Evolutionary conservation across 116 monocot genomes (phyloP), one percentile per base, ranked within the genome.

Genomic region (Papilionanthe hybrid): DNA sequence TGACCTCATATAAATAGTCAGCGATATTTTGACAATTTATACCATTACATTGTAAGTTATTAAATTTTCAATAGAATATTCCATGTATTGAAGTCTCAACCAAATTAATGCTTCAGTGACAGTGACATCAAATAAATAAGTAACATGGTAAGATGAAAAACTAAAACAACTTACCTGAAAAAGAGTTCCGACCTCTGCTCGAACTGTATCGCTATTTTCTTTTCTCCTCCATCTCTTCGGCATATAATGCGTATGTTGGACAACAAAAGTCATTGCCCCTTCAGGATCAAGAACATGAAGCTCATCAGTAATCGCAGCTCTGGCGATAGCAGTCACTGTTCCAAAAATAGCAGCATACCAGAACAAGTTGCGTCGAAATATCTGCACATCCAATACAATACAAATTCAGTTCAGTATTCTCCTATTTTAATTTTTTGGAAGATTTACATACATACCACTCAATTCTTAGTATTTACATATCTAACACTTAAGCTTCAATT

Each of bases 271-370:
- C 92, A 98, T 94, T 80, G 93, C 87, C 29, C 93, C 91, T 84
- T 89, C 86, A 28, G 91, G 87, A 83, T 98, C 91, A 86, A 90
- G 90, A 65, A 98, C 93, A 76, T 93, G 95, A 76, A 93, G 88
- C 19, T 98, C 98, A 86, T 94, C 91, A 67, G 85, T 63, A 32
- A 98, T 86, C 75, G 77, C 76, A 80, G 93, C 91, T 13, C 95
- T 86, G 83, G 93, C 91, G 57, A 98, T 83, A 75, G 98, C 95
- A 18, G 91, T 93, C 82, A 94, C 86, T 49, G 98, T 87, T 77
- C 93, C 93, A 85, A 98, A 93, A 37, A 98, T 86, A 79, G 93
- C 95, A 80, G 90, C 90, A 87, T 94, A 98, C 94, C 94, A 98
- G 58, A 98, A 82, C 56, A 98, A 89, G 79, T 98, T 98, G 12